Evolutionary conservation across 495 filamentous ascomycete genomes (phyloP), one percentile per base, ranked within the genome.

Genomic region (Talaromyces wortmannii): DNA sequence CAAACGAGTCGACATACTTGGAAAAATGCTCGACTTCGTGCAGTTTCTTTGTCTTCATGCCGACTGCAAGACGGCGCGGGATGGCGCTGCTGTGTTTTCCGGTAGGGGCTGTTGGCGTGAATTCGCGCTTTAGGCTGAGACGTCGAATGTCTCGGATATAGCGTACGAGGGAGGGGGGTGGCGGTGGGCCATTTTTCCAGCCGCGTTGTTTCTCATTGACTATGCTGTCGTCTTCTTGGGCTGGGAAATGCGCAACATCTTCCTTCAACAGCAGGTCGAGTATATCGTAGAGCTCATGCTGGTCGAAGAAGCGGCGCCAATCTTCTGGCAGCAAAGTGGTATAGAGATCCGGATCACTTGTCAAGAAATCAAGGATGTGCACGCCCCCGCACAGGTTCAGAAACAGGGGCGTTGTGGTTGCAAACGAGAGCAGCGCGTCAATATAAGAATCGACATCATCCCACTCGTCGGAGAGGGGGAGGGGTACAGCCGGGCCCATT

Each of bases 281-380:
- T 12, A 96, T 77, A 49, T 81, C 80, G 72, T 90, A 83, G 11
- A 90, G 76, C 33, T 88, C 79, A 59, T 81, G 80, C 45, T 77
- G 61, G 32, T 86, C 67, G 55, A 97, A 86, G 74, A 88, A 97
- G 2, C 73, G 56, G 52, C 86, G 80, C 94, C 94, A 98, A 61
- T 88, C 81, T 62, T 81, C 62, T 1, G 91, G 90, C 11, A 98
- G 70, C 2, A 90, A 75, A 4, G 76, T 70, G 43, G 83, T 78
- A 65, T 96, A 97, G 0, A 96, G 74, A 65, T 85, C 81, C 15
- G 88, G 88, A 16, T 90, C 83, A 48, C 82, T 80, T n/a, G 91
- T 96, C 70, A 96, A 87, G 71, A 98, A 97, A 63, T 97, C 94
- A 48, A 97, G 78, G 53, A 98, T 90, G 66, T 98, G 94, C 3